Percentiles rank a stretch among this genome's conserved stretches.
These are phyloP conservation scores for Colletotrichum graminicola DNA, from an alignment of 2,329 filamentous ascomycete species.

Conservation along the genomic window DNA sequence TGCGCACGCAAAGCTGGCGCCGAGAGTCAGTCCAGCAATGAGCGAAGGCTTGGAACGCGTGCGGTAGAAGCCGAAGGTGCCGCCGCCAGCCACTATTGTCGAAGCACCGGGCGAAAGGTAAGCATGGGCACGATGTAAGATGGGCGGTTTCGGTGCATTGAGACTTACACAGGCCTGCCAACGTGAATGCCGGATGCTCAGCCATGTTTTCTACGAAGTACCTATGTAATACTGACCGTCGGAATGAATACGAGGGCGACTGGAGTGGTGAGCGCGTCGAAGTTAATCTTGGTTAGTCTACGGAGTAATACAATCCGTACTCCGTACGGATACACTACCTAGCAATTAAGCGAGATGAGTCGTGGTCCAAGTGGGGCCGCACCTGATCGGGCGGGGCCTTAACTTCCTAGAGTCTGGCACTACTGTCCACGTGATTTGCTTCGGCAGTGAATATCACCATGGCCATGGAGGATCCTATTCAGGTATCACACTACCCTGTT, in stretches of 20 bases:
- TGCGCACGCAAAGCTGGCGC: conserved; percentile 49
- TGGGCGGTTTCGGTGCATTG: not conserved
- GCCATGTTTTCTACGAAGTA: not conserved
- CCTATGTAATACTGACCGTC: not conserved
- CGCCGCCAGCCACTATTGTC: conserved; percentile 49
- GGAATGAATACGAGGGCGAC: not conserved
- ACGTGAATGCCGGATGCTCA: conserved; percentile 5
- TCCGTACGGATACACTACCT: no score
- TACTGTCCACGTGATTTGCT: no score
- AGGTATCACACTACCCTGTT: no score
- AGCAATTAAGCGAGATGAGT: not conserved
- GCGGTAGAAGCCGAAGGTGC: conserved; percentile 49
- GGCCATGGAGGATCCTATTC: no score
- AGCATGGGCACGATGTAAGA: not conserved
- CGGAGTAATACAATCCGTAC: no score
- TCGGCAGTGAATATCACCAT: no score
- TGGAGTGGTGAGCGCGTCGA: not conserved
- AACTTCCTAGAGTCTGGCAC: no score
- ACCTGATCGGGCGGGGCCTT: no score
- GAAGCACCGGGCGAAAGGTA: not conserved
- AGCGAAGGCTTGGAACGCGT: conserved; percentile 51
- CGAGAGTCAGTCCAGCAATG: conserved; percentile 50
- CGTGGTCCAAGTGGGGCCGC: not conserved
- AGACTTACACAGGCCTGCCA: not conserved
- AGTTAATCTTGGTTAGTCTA: not conserved